These are phyloP conservation scores for Trichomonas vaginalis DNA, from an alignment of 208 protist species.

Conservation along the genomic window DNA sequence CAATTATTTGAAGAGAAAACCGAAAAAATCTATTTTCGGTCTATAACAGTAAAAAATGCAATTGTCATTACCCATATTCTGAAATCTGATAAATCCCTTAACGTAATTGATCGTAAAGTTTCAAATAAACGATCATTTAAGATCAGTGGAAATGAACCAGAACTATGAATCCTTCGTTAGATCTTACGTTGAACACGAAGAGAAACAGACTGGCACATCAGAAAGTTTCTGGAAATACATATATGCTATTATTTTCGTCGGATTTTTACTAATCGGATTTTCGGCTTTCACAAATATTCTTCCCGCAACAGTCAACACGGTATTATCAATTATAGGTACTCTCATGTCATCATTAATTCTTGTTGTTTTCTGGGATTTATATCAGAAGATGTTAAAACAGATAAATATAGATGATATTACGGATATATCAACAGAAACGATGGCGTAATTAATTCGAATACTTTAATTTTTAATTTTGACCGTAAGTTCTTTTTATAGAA, in stretches of 20 bases:
- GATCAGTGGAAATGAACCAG: no score
- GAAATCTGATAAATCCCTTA: no score
- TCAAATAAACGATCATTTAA: no score
- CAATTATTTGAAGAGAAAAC: no score
- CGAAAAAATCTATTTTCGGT: no score
- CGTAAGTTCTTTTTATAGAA: no score
- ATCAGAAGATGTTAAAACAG: not conserved
- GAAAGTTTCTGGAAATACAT: not conserved
- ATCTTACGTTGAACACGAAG: not conserved
- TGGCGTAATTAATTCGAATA: no score
- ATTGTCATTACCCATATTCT: no score
- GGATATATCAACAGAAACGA: not conserved
- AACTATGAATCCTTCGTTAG: not conserved
- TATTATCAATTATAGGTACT: not conserved
- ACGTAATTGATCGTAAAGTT: no score
- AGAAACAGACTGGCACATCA: not conserved
- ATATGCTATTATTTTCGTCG: not conserved
- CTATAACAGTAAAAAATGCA: no score
- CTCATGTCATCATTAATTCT: not conserved
- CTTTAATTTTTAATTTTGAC: no score
- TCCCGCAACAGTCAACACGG: not conserved
- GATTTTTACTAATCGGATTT: not conserved
- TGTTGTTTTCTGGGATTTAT: not conserved
- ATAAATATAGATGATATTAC: not conserved
- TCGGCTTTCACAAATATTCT: not conserved